phyloP scores from a whole-genome alignment of 352 stramenopile species.

The Pythium biforme region DNA sequence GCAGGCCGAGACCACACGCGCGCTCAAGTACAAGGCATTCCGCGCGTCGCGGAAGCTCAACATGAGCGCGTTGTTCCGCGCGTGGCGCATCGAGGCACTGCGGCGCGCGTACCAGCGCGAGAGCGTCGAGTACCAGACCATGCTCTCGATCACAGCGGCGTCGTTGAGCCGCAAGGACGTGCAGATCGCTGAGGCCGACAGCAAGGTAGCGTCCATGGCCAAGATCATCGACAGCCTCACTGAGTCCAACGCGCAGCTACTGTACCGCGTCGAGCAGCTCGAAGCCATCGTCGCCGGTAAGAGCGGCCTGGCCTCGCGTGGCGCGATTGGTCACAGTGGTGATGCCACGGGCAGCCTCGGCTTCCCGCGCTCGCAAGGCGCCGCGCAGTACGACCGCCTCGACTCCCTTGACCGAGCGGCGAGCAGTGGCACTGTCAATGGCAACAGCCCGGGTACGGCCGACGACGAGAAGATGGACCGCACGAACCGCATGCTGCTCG shows the following conservation, averaged over 20 bases:
- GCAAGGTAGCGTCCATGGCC: conserved; percentile 67
- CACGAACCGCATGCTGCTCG: conserved; percentile 73
- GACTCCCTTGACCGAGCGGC: conserved; percentile 22
- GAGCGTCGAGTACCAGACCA: conserved; percentile 78
- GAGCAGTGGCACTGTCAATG: too few species aligned
- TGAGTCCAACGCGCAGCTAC: conserved; percentile 67
- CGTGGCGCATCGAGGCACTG: conserved; percentile 72
- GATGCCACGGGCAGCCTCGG: conserved; percentile 1
- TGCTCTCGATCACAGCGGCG: conserved; percentile 71
- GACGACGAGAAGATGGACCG: conserved; percentile 63
- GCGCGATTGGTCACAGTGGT: not conserved
- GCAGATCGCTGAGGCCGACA: conserved; percentile 56
- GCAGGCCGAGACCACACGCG: conserved; percentile 41
- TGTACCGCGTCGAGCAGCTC: conserved; percentile 61
- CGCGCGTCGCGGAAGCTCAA: conserved; percentile 50
- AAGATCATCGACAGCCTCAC: conserved; percentile 80
- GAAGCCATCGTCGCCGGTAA: conserved; percentile 45
- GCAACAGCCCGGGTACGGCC: not conserved
- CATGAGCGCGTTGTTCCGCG: conserved; percentile 59
- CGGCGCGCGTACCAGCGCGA: conserved; percentile 70
- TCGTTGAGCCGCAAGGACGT: conserved; percentile 80
- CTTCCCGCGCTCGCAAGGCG: conserved; percentile 8
- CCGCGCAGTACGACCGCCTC: conserved; percentile 12
- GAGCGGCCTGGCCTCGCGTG: not conserved
- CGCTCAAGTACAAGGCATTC: conserved; percentile 70